Evolutionary conservation across 1,284 basidiomycete species (phyloP).

Genomic region (Leccinum idahoense): DNA sequence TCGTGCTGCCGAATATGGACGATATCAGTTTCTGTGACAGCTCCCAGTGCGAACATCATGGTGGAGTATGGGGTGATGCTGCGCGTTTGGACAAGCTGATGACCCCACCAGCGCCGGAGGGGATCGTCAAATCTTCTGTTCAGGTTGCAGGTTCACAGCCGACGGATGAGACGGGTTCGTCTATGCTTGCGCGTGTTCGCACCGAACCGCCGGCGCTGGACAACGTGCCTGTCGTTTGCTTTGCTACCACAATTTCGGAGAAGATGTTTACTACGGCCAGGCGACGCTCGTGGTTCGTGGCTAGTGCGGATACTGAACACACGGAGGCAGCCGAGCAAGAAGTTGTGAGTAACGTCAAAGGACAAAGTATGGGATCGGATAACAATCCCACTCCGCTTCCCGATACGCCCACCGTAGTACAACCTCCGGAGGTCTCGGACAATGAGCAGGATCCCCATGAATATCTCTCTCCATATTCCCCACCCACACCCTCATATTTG

Average conservation of each 20-base stretch:
- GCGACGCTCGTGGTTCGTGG: conserved; percentile 38
- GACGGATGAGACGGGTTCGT: conserved; percentile 17
- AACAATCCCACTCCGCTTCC: conserved; percentile 22
- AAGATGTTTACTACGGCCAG: conserved; percentile 16
- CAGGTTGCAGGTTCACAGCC: not conserved
- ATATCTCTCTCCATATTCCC: conserved; percentile 18
- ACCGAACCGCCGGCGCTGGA: conserved; percentile 28
- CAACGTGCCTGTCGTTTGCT: conserved; percentile 12
- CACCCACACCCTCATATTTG: conserved; percentile 21
- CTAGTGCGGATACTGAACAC: conserved; percentile 23
- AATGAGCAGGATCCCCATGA: conserved; percentile 16
- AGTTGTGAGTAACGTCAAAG: conserved; percentile 5
- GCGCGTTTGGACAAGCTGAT: conserved; percentile 42
- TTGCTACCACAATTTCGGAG: conserved; percentile 15
- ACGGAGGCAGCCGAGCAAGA: conserved; percentile 27
- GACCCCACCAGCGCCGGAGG: conserved; percentile 8
- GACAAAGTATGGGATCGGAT: conserved; percentile 7
- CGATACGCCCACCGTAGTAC: conserved; percentile 20
- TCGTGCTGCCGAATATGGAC: too few species aligned
- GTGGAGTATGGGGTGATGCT: conserved; percentile 88
- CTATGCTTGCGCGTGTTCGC: conserved; percentile 25
- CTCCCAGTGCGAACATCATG: conserved; percentile 57
- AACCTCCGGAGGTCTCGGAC: conserved; percentile 14
- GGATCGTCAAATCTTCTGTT: not conserved
- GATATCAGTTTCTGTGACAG: conserved; percentile 46